Percentiles rank a stretch among this genome's conserved stretches.
These are phyloP conservation scores for Mytilinidion resinicola DNA, from an alignment of 495 filamentous ascomycete genomes.

Conservation along the genomic window DNA sequence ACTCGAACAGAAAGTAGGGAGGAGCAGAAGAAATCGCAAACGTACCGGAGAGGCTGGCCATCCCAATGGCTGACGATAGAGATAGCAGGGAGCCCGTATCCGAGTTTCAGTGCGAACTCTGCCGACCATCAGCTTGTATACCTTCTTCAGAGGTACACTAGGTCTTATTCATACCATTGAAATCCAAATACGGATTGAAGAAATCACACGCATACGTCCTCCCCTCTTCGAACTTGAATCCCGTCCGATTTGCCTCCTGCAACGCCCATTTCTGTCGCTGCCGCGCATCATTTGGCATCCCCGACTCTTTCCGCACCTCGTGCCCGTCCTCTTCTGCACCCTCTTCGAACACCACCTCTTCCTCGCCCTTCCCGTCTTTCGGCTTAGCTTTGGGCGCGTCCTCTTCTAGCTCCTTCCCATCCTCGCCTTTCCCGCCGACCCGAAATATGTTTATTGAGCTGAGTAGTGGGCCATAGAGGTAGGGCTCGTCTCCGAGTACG, in stretches of 20 bases:
- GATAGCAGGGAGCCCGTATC: constrained; percentile 73
- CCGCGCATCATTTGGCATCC: constrained; percentile 26
- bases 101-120: constrained; percentile 73
- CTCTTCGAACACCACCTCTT: constrained; percentile 53
- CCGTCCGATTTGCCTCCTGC: constrained; percentile 35
- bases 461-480: constrained; percentile 70
- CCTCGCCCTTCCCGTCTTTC: constrained; percentile 21
- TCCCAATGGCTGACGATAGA: constrained; percentile 80
- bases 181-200: constrained; percentile 83
- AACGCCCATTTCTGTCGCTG: constrained; percentile 35
- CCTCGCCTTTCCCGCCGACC: constrained; percentile 47
- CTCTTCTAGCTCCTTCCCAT: background rate
- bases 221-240: constrained; percentile 52
- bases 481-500: constrained; percentile 73
- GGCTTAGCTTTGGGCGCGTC: constrained; percentile 9
- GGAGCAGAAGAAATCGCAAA: constrained; percentile 3
- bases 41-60: constrained; percentile 50
- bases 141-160: too few relatives aligned
- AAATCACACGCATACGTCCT: constrained; percentile 73
- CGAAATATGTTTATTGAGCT: constrained; percentile 66
- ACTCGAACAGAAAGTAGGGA: background rate
- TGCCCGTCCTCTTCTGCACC: constrained; percentile 58
- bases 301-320: constrained; percentile 32
- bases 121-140: background rate
- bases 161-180: constrained; percentile 48